Percentiles rank a stretch among this genome's conserved stretches.
These are phyloP conservation scores for Axilococcus clingmanii DNA, from an alignment of 139 green algal genomes.

Conservation along the genomic window DNA sequence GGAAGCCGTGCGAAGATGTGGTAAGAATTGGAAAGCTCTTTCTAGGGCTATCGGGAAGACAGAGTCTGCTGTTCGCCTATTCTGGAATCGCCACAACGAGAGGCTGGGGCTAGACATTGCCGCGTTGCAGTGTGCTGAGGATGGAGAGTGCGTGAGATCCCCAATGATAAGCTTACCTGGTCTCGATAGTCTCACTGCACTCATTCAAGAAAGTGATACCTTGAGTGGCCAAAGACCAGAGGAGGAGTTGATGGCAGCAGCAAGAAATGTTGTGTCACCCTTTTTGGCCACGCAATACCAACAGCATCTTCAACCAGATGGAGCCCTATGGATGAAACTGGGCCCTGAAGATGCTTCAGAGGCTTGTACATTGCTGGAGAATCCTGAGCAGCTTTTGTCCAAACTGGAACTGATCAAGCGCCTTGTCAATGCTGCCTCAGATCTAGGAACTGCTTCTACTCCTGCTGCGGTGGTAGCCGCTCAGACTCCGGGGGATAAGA, in stretches of 20 bases:
- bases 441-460: background rate
- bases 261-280: background rate
- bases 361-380: background rate
- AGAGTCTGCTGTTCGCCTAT: constrained; percentile 34
- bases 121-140: background rate
- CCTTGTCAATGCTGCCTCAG: background rate
- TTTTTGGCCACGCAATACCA: background rate
- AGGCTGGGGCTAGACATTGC: constrained; percentile 42
- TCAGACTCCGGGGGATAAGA: background rate
- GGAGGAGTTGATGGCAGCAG: background rate
- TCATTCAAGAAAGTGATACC: no score
- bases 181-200: background rate
- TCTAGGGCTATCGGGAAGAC: constrained; percentile 27
- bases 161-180: background rate
- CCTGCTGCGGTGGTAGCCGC: background rate
- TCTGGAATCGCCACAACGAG: constrained; percentile 41
- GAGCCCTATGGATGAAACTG: constrained; percentile 1
- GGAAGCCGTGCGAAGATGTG: constrained; percentile 40
- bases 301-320: no score
- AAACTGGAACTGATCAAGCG: background rate
- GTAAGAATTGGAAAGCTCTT: constrained; percentile 31
- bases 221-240: background rate
- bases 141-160: background rate
- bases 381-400: background rate
- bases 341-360: background rate